These are phyloP conservation scores for Debaryomyces castellii DNA, from an alignment of 805 yeast genomes.

Conservation along the genomic window DNA sequence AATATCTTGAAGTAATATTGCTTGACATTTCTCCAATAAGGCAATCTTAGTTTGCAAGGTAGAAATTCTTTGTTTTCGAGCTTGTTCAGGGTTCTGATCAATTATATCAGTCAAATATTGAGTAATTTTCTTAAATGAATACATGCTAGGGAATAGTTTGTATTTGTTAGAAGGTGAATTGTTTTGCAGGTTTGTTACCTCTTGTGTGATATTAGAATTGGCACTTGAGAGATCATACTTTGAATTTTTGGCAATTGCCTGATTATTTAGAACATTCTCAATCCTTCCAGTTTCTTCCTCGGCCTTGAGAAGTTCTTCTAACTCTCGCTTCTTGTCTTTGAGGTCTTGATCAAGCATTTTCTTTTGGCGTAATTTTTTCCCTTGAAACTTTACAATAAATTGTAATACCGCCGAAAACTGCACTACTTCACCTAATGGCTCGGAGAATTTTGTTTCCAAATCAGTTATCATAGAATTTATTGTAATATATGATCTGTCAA, in stretches of 20 bases:
- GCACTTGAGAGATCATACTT: constrained; percentile 18
- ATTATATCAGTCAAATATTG: constrained; percentile 57
- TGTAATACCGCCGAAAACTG: constrained; percentile 60
- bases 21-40: constrained; percentile 52
- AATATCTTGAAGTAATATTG: constrained; percentile 40
- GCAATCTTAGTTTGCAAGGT: constrained; percentile 51
- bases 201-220: not conserved
- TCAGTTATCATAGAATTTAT: constrained; percentile 51
- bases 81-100: constrained; percentile 66
- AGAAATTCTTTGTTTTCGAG: constrained; percentile 53
- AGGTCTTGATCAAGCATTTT: constrained; percentile 31
- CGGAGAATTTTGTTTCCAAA: constrained; percentile 59
- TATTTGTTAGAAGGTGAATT: constrained; percentile 32
- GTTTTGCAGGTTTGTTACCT: constrained; percentile 11
- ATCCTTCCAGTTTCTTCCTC: constrained; percentile 30
- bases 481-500: constrained; percentile 65
- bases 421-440: constrained; percentile 70
- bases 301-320: constrained; percentile 26
- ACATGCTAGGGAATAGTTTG: constrained; percentile 51
- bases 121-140: constrained; percentile 46
- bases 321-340: constrained; percentile 28
- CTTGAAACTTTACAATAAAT: constrained; percentile 59
- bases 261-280: constrained; percentile 22
- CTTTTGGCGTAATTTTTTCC: constrained; percentile 33
- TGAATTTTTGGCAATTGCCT: constrained; percentile 19